Evolutionary conservation across 2,329 filamentous ascomycete genomes (phyloP).

Genomic region (Diplocarpon rosae): DNA sequence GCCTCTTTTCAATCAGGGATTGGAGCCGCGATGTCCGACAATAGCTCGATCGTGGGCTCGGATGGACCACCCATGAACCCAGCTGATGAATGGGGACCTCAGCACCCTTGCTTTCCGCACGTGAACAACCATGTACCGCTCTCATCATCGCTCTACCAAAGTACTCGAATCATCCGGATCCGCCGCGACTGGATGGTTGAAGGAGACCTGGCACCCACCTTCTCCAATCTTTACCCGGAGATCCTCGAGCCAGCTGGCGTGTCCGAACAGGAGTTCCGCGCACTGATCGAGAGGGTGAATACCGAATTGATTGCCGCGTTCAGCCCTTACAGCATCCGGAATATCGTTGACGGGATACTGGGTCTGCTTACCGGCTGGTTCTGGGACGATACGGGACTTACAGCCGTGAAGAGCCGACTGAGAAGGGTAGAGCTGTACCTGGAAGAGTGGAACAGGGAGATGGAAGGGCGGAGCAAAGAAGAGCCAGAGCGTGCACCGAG

Average conservation of each 20-base stretch:
- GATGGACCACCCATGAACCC: slow-evolving; percentile 40
- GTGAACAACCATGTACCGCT: slow-evolving; percentile 82
- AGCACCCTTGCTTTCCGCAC: slow-evolving; percentile 90
- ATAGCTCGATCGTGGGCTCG: slow-evolving; percentile 25
- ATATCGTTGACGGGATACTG: slow-evolving; percentile 68
- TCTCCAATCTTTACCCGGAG: slow-evolving; percentile 91
- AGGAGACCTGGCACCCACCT: slow-evolving; percentile 85
- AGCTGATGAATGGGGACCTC: slow-evolving; percentile 76
- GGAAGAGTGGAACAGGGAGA: slow-evolving; percentile 72
- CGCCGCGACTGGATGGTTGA: slow-evolving; percentile 82
- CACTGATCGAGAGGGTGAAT: slow-evolving; percentile 74
- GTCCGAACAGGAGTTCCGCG: slow-evolving; percentile 75
- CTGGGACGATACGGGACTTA: slow-evolving; percentile 82
- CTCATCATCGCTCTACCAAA: slow-evolving; percentile 60
- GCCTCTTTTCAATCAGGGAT: slow-evolving; percentile 22
- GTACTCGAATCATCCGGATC: slow-evolving; percentile 84
- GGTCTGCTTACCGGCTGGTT: slow-evolving; percentile 84
- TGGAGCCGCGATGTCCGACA: slow-evolving; percentile 26
- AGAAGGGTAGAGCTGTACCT: slow-evolving; percentile 68
- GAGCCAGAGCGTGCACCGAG: slow-evolving; percentile 48
- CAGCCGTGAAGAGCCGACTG: slow-evolving; percentile 62
- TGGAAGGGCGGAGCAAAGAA: slow-evolving; percentile 45
- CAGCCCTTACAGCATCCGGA: slow-evolving; percentile 64
- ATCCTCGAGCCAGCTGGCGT: slow-evolving; percentile 79
- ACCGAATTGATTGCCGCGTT: slow-evolving; percentile 65